Conservation (phyloP, 2,329 filamentous ascomycete species). For the Clarireedia sp. region DNA sequence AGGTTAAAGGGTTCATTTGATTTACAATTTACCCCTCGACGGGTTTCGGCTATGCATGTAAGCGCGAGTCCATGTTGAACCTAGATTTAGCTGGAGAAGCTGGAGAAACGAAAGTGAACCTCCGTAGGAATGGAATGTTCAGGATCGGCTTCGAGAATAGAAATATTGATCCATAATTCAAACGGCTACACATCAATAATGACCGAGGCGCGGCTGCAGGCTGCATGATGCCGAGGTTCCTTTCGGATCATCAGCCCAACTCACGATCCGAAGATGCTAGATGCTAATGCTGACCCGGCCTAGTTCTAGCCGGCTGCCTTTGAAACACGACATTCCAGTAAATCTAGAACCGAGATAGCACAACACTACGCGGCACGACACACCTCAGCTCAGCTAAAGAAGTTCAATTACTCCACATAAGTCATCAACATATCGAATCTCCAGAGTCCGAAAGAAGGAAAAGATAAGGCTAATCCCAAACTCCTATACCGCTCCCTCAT, state of each 20-base stretch:
- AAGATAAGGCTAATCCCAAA: background rate
- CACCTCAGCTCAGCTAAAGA: background rate
- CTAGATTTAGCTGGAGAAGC: no score
- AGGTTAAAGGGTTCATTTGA: no score
- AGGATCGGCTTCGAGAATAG: no score
- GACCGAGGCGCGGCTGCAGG: background rate
- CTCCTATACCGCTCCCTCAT: constrained; percentile 8
- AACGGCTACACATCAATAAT: background rate
- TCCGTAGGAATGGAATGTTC: no score
- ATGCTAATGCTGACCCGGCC: no score
- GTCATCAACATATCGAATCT: background rate
- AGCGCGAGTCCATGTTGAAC: no score
- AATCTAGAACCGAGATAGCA: background rate
- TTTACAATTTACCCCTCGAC: no score
- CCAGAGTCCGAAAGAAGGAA: background rate
- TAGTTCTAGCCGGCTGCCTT: background rate
- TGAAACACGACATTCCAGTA: background rate
- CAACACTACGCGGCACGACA: background rate
- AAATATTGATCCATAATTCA: background rate
- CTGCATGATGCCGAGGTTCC: background rate
- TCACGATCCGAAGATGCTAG: background rate
- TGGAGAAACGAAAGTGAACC: no score
- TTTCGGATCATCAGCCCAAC: background rate
- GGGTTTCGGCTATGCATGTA: no score
- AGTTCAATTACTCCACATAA: constrained; percentile 3